Percentiles rank a stretch among this genome's conserved stretches.
These are phyloP conservation scores for Solanum ossicruentum DNA, from an alignment of 257 asterid genomes.

Conservation along the genomic window DNA sequence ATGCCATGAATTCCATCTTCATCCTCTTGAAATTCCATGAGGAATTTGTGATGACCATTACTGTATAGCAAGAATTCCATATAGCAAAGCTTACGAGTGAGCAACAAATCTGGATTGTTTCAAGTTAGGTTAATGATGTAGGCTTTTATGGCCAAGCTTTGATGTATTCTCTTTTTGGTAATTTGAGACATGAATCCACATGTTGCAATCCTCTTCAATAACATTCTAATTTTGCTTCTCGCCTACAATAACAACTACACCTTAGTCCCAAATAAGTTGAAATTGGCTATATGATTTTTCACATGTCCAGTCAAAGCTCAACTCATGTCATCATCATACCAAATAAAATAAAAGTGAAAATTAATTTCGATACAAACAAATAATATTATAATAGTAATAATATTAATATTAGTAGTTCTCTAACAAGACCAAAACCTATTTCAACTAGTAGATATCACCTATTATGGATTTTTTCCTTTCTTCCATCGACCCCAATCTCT, in stretches of 20 bases:
- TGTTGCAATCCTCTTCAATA: not conserved
- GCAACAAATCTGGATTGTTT: not conserved
- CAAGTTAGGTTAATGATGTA: not conserved
- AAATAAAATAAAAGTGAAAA: not conserved
- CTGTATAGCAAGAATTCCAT: not conserved
- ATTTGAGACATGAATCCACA: not conserved
- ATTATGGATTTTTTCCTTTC: not conserved
- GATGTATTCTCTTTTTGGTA: not conserved
- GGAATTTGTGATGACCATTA: not conserved
- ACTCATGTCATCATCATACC: not conserved
- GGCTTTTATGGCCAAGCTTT: not conserved
- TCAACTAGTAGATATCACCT: not conserved
- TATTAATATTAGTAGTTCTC: not conserved
- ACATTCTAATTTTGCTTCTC: not conserved
- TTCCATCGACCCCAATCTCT: not conserved
- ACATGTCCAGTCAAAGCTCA: not conserved
- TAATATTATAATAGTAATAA: not conserved
- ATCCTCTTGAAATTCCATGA: not conserved
- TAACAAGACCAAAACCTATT: not conserved
- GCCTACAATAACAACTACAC: not conserved
- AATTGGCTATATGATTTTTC: not conserved
- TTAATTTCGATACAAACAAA: not conserved
- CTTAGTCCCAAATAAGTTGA: not conserved
- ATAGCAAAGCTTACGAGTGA: not conserved
- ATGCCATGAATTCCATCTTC: not conserved